A percentile compares a stretch with the other conserved stretches of the same genome.
Conservation (phyloP, 768 basidiomycete species). For the Trametes punicea region DNA sequence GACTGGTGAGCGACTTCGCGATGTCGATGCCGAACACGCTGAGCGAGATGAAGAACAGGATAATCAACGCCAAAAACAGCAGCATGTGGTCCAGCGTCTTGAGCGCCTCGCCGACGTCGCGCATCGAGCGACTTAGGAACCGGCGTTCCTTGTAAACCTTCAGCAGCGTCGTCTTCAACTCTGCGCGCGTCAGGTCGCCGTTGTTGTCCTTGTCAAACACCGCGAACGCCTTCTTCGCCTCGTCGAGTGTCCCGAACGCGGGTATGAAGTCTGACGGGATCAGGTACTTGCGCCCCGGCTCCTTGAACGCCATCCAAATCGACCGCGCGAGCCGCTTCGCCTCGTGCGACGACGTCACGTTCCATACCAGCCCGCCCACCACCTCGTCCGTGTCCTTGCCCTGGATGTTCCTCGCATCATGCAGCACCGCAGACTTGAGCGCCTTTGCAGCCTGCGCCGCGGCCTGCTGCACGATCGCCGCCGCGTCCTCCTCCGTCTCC, state of each 20-base stretch:
- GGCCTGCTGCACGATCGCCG: constrained; percentile 38
- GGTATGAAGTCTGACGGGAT: constrained; percentile 67
- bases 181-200: constrained; percentile 71
- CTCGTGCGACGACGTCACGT: constrained; percentile 55
- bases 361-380: constrained; percentile 43
- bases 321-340: constrained; percentile 73
- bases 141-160: constrained; percentile 78
- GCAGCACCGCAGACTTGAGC: constrained; percentile 65
- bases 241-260: constrained; percentile 55
- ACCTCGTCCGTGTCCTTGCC: constrained; percentile 43
- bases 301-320: constrained; percentile 61
- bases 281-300: constrained; percentile 54
- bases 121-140: constrained; percentile 72
- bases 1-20: constrained; percentile 61
- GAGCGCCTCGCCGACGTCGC: constrained; percentile 68
- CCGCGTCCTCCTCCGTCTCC: constrained; percentile 34
- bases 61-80: constrained; percentile 56
- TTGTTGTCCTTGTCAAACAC: constrained; percentile 77
- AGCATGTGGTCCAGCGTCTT: constrained; percentile 61
- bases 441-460: constrained; percentile 54
- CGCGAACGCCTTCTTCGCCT: constrained; percentile 65
- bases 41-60: constrained; percentile 71
- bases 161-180: constrained; percentile 66
- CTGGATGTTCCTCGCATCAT: constrained; percentile 70
- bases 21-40: constrained; percentile 70